Percentiles rank a stretch among this genome's conserved stretches.
phyloP scores from a whole-genome alignment of 495 filamentous ascomycete species.

The Annulohypoxylon stygium region DNA sequence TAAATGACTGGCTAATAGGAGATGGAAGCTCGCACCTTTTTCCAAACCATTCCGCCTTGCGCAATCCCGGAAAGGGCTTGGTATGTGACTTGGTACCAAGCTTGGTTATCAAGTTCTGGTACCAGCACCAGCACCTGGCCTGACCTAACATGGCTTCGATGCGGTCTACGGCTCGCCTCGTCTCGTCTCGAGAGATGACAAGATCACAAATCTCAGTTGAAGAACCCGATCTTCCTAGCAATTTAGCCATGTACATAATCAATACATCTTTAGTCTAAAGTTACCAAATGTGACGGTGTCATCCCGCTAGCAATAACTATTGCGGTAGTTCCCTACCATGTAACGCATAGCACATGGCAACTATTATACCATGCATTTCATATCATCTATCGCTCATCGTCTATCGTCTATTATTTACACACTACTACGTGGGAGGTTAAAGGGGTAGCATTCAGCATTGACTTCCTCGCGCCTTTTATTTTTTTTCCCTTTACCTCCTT shows the following conservation, averaged over 20 bases:
- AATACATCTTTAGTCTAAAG: constrained; percentile 41
- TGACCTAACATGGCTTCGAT: background rate
- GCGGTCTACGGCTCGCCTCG: constrained; percentile 14
- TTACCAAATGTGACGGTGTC: constrained; percentile 47
- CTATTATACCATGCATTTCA: constrained; percentile 34
- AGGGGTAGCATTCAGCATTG: constrained; percentile 32
- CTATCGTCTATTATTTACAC: constrained; percentile 8
- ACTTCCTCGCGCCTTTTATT: constrained; percentile 8
- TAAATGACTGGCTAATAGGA: constrained; percentile 9
- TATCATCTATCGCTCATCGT: constrained; percentile 19
- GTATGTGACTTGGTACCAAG: background rate
- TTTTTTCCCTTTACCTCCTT: background rate
- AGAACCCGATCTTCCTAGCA: constrained; percentile 10
- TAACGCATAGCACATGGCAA: constrained; percentile 48
- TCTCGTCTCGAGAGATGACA: constrained; percentile 11
- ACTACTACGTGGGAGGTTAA: constrained; percentile 6
- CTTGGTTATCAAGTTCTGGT: background rate
- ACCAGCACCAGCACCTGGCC: background rate
- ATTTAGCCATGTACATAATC: constrained; percentile 32
- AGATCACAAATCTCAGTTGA: constrained; percentile 11
- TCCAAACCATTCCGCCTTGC: constrained; percentile 35
- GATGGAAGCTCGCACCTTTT: constrained; percentile 14
- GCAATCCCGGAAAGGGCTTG: constrained; percentile 26
- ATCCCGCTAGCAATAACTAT: constrained; percentile 46
- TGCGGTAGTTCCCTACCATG: constrained; percentile 47